phyloP scores from a whole-genome alignment of 2,329 filamentous ascomycete genomes.

The Clarireedia sp. region DNA sequence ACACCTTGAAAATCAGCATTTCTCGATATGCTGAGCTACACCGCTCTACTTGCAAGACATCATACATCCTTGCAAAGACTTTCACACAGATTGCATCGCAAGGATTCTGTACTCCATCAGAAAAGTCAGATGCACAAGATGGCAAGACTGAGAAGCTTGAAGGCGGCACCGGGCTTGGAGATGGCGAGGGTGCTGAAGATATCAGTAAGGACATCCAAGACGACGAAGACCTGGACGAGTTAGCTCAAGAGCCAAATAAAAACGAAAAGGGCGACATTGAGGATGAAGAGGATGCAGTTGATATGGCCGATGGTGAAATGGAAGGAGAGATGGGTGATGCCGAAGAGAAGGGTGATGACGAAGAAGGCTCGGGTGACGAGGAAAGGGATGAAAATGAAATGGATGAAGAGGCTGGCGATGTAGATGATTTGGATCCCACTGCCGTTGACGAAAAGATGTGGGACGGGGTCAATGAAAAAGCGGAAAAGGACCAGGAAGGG shows the following conservation, averaged over 20 bases:
- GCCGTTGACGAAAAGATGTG: slow-evolving; percentile 98
- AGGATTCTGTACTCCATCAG: slow-evolving; percentile 85
- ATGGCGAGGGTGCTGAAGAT: slow-evolving; percentile 91
- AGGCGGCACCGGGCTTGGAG: slow-evolving; percentile 84
- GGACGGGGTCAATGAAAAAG: slow-evolving; percentile 76
- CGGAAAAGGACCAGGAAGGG: slow-evolving; percentile 74
- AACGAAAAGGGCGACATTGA: slow-evolving; percentile 56
- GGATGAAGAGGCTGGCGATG: slow-evolving; percentile 83
- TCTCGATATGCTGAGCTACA: slow-evolving; percentile 57
- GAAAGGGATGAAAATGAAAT: slow-evolving; percentile 61
- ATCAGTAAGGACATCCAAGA: slow-evolving; percentile 95
- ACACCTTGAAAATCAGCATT: slow-evolving; percentile 51
- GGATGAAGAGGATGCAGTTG: slow-evolving; percentile 77
- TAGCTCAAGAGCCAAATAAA: slow-evolving; percentile 74
- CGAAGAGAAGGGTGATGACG: slow-evolving; percentile 53
- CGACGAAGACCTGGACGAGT: slow-evolving; percentile 85
- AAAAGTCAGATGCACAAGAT: slow-evolving; percentile 64
- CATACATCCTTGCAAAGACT: slow-evolving; percentile 65
- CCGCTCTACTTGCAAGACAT: slow-evolving; percentile 62
- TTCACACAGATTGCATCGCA: slow-evolving; percentile 74
- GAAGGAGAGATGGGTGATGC: slow-evolving; percentile 73
- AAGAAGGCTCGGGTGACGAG: slow-evolving; percentile 56
- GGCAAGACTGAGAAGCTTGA: slow-evolving; percentile 74
- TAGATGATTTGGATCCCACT: slow-evolving; percentile 81
- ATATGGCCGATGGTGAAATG: slow-evolving; percentile 86